Evolutionary conservation across 1,284 basidiomycete genomes (phyloP).

Genomic region (Veloboletus limbatus): DNA sequence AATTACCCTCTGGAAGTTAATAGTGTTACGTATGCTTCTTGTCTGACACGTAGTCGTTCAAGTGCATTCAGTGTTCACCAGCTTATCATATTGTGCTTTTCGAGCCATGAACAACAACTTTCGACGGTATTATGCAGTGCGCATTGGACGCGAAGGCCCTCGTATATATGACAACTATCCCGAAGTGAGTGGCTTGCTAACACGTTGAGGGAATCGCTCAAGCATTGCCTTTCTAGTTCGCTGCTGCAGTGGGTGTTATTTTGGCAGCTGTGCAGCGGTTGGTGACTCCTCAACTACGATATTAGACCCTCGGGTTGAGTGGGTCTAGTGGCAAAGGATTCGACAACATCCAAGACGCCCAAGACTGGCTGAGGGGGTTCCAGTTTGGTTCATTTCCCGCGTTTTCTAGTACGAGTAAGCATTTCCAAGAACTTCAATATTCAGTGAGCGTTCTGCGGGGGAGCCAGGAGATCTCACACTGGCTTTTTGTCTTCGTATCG

Average conservation of each 20-base stretch:
- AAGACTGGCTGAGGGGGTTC: constrained; percentile 25
- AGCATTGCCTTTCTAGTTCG: constrained; percentile 17
- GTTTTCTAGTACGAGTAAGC: constrained; percentile 22
- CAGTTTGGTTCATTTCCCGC: constrained; percentile 15
- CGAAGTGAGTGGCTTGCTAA: constrained; percentile 22
- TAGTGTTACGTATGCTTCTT: too few relatives aligned
- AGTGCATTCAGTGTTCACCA: neutral
- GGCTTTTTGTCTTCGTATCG: neutral
- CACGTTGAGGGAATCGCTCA: neutral
- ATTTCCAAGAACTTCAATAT: neutral
- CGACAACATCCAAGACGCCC: constrained; percentile 29
- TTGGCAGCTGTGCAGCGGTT: neutral
- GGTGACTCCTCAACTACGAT: neutral
- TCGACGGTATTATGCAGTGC: constrained; percentile 36
- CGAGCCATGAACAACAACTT: constrained; percentile 15
- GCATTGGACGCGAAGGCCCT: constrained; percentile 33
- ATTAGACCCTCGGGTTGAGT: constrained; percentile 32
- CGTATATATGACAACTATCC: constrained; percentile 30
- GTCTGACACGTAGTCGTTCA: neutral
- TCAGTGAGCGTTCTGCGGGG: neutral
- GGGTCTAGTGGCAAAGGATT: constrained; percentile 35
- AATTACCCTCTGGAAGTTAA: too few relatives aligned
- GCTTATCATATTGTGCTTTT: neutral
- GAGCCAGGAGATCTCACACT: neutral
- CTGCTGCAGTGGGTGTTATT: constrained; percentile 23